Evolutionary conservation across 805 yeast genomes (phyloP), one percentile per base, ranked within the genome.

Genomic region (Candida berthetii): DNA sequence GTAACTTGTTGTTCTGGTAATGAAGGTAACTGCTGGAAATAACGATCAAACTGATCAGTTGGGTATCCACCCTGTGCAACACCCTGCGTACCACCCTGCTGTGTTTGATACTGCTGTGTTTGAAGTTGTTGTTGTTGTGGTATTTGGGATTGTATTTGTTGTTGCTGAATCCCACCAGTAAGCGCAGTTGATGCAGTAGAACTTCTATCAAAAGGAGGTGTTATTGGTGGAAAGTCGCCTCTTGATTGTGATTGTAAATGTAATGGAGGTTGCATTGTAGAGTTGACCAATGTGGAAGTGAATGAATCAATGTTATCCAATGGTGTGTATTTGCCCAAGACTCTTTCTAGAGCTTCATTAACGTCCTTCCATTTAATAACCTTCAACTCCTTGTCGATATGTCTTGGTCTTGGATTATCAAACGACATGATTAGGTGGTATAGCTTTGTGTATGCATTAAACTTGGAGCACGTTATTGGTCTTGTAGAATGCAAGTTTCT

Each of bases 381-480:
- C 53, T 82, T 82, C 45, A 82, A 72, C 53, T 80, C 85, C 55
- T 82, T 82, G 50, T 79, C 87, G 36, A 82, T 82, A 48, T 79
- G 80, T 34, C 88, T 62, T 5, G 88, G 88, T 48, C 77, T 67
- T 2, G 88, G 88, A 42, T 68, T 68, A 24, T 73, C 74, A 66
- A 74, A 81, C 27, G 68, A 60, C 87, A 82, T 82, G 31, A 82
- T 70, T 38, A 71, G 48, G 54, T 64, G 55, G 54, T 72, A 74
- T 39, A 73, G 66, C 22, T 55, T 50, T 35, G 58, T 60, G 33
- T 56, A 55, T 1, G 54, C 55, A 35, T 65, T 64, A 4, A 70
- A 58, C 46, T 81, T 72, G 16, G 80, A 69, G 13, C 82, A 69
- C 0, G 87, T 82, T 35, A 65, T 55, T 2, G 88, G 86, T 48